Evolutionary conservation across 2,329 filamentous ascomycete species (phyloP), one percentile per base, ranked within the genome.

Genomic region (Colletotrichum eleusines): DNA sequence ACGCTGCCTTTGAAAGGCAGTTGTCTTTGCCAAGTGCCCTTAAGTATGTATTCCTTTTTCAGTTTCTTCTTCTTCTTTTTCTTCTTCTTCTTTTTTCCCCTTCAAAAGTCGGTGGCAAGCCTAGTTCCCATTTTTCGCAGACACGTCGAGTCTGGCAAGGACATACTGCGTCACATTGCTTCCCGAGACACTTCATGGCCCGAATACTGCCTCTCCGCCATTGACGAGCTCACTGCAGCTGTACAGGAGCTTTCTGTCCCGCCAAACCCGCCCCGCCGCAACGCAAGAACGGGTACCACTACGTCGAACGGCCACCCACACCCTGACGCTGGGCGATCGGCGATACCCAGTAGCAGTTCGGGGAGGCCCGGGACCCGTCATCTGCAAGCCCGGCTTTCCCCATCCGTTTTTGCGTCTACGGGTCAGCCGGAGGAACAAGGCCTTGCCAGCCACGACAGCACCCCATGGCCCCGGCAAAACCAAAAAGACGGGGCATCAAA

Each of bases 1-100:
- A 86, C 62, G 86, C 85, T 5, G 84, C 84, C 0, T 84, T 83
- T 71, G 83, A 84, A 70, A 79, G 79, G 0, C 80, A 86, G 40
- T 76, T 86, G 4, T 78, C 82, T 0, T 71, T 80, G 0, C 66
- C 76, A 0, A 80, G 80, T 20, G 82, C 82, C 0, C 72, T 81
- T 4, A 83, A 81, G 80, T 85, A 80, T 63, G 77, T 72, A 5
- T 14, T 7, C 1, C 28, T 9, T 18, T 9, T 1, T n/a, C n/a
- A n/a, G n/a, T n/a, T n/a, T n/a, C n/a, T n/a, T n/a, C n/a, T n/a
- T n/a, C n/a, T n/a, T n/a, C n/a, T n/a, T n/a, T n/a, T n/a, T n/a
- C n/a, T n/a, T n/a, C n/a, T n/a, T n/a, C n/a, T 9, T 1, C 18
- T n/a, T 12, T 20, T 8, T 14, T 20, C 6, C 14, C 2, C 6